A percentile compares a stretch with the other conserved stretches of the same genome.
Conservation (phyloP, 768 basidiomycete genomes). For the Leucocoprinus leucothites region DNA sequence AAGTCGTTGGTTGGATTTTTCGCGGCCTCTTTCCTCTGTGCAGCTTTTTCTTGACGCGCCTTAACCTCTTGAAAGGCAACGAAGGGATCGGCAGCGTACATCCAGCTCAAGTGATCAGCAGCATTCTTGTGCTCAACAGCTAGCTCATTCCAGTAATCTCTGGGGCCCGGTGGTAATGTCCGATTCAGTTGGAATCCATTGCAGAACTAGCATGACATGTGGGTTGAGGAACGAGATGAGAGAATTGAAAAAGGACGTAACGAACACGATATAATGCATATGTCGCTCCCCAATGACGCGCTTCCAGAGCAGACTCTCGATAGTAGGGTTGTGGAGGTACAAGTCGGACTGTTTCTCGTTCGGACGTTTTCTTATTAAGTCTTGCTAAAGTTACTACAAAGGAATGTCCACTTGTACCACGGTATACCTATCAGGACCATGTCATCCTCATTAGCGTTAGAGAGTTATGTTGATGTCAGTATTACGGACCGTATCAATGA, state of each 20-base stretch:
- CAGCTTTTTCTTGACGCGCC: conserved; percentile 57
- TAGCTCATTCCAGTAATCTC: conserved; percentile 85
- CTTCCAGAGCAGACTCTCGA: conserved; percentile 69
- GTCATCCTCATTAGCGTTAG: too few relatives aligned
- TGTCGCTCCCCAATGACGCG: conserved; percentile 88
- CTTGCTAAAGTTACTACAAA: conserved; percentile 68
- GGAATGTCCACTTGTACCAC: conserved; percentile 45
- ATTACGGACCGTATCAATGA: conserved; percentile 70
- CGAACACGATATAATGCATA: conserved; percentile 85
- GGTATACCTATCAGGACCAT: conserved; percentile 36
- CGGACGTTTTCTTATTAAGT: conserved; percentile 67
- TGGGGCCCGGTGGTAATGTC: conserved; percentile 78
- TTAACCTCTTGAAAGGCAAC: conserved; percentile 65
- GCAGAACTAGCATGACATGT: conserved; percentile 52
- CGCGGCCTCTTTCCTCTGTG: conserved; percentile 38
- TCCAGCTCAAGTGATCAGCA: conserved; percentile 76
- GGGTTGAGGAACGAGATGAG: conserved; percentile 21
- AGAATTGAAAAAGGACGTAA: conserved; percentile 21
- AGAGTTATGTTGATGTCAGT: too few relatives aligned
- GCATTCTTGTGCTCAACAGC: conserved; percentile 64
- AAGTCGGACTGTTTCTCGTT: conserved; percentile 66
- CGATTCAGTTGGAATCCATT: conserved; percentile 72
- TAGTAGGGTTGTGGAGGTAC: conserved; percentile 72
- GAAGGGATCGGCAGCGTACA: conserved; percentile 88
- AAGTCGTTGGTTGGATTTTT: neutral